Evolutionary conservation across 768 basidiomycete genomes (phyloP), one percentile per base, ranked within the genome.

Genomic region (Macrolepiota albuminosa): DNA sequence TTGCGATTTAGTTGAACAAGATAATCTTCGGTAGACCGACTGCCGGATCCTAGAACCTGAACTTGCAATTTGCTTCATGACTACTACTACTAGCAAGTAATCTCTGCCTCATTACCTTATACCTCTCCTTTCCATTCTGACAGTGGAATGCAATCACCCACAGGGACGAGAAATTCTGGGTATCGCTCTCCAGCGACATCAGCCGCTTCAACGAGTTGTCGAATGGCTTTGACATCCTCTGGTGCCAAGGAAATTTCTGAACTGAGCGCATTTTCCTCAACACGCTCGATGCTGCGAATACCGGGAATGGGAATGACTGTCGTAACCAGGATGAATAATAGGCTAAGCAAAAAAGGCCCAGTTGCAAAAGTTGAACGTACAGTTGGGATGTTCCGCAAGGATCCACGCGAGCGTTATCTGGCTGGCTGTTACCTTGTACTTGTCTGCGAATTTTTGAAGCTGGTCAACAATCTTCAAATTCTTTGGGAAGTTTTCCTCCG

Each of bases 391-490:
- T 4, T 64, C 64, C 13, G 76, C 74, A 9, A 82, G 70, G 9
- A 81, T 68, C 79, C 78, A 82, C 0, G 81, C 80, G 34, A 83
- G 72, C 0, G 74, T 70, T 21, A 81, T 70, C 61, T 83, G 80
- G 2, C 74, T 76, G 2, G 75, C 49, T 3, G 79, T 78, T 7
- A 72, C 76, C 31, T 66, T 58, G 63, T 78, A 68, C 43, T 71
- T 73, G 18, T 64, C 63, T 13, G 70, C 77, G 40, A 79, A 70
- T 54, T 60, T 54, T 56, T 71, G 64, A 14, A 81, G 62, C 29
- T 66, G 66, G 36, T 76, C 70, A 1, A 71, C 77, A n/a, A 79
- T 59, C 14, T 69, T 66, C 18, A 78, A 67, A 52, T 77, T 75
- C 36, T 75, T 74, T 1, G 77, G 76, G 68, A 80, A 80, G 68